Percentiles rank a stretch among this genome's conserved stretches.
Conservation (phyloP, 1,139 yeast species). For the Yamadazyma blattariae region DNA sequence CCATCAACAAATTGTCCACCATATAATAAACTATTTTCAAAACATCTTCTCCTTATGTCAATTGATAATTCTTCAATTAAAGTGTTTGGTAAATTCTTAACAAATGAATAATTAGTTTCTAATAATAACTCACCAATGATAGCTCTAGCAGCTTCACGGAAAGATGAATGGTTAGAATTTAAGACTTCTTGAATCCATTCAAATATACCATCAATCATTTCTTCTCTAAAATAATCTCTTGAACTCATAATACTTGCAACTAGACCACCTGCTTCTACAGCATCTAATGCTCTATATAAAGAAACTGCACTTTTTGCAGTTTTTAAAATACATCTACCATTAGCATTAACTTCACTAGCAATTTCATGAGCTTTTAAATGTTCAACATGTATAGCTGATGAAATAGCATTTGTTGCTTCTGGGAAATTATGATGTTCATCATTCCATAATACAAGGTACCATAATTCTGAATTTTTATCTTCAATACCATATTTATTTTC, state of each 20-base stretch:
- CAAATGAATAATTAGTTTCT: constrained; percentile 23
- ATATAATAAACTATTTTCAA: constrained; percentile 30
- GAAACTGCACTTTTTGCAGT: constrained; percentile 17
- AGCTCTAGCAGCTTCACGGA: constrained; percentile 23
- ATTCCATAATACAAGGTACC: constrained; percentile 62
- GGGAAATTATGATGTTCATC: constrained; percentile 67
- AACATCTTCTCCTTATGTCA: constrained; percentile 20
- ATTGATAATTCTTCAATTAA: constrained; percentile 15
- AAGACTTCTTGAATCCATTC: constrained; percentile 50
- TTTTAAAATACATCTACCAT: constrained; percentile 29
- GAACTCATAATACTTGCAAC: constrained; percentile 53
- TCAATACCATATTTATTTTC: constrained; percentile 22
- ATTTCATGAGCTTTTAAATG: constrained; percentile 26
- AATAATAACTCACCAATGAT: constrained; percentile 28
- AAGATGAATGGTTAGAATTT: constrained; percentile 22
- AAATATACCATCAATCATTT: constrained; percentile 39
- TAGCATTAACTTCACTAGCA: constrained; percentile 32
- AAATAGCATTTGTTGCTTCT: constrained; percentile 41
- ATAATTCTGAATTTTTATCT: constrained; percentile 29
- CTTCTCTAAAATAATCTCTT: constrained; percentile 48
- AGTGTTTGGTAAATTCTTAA: constrained; percentile 25
- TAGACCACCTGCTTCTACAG: constrained; percentile 48
- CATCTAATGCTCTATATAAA: constrained; percentile 23
- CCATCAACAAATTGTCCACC: constrained; percentile 25
- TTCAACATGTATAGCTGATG: constrained; percentile 29